Evolutionary conservation across 2,329 filamentous ascomycete genomes (phyloP).

Genomic region (Paraconiothyrium sp.): DNA sequence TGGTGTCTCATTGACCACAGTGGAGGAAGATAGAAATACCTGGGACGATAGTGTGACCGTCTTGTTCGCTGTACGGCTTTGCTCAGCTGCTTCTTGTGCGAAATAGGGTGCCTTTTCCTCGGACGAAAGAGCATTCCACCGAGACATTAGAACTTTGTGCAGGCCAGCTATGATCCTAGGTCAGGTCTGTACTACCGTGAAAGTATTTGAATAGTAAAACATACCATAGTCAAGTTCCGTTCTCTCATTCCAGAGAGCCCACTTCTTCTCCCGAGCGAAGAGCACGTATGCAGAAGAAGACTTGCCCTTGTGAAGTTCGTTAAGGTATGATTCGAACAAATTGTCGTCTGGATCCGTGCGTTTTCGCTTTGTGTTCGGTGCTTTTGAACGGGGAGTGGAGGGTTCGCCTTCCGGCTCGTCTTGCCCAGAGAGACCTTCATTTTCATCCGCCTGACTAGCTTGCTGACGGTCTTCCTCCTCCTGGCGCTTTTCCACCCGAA

Average conservation of each 20-base stretch:
- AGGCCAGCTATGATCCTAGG: slow-evolving; percentile 25
- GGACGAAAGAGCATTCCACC: slow-evolving; percentile 31
- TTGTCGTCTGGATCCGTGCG: slow-evolving; percentile 19
- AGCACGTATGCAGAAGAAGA: slow-evolving; percentile 28
- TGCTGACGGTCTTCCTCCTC: not conserved
- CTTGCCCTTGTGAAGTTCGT: slow-evolving; percentile 20
- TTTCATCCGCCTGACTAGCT: slow-evolving; percentile 17
- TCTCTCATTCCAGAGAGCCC: slow-evolving; percentile 23
- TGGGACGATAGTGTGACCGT: slow-evolving; percentile 8
- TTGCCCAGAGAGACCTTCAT: slow-evolving; percentile 2
- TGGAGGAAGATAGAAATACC: slow-evolving; percentile 32
- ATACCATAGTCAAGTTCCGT: slow-evolving; percentile 28
- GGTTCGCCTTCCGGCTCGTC: not conserved
- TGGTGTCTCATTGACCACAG: slow-evolving; percentile 36
- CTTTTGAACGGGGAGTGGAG: not conserved
- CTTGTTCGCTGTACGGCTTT: slow-evolving; percentile 16
- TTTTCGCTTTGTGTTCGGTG: slow-evolving; percentile 7
- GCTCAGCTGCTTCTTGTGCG: slow-evolving; percentile 23
- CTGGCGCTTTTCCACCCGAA: slow-evolving; percentile 26
- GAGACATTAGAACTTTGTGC: slow-evolving; percentile 24
- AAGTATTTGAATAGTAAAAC: not conserved
- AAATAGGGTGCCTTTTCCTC: slow-evolving; percentile 32
- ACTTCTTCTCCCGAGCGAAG: slow-evolving; percentile 28
- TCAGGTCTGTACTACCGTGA: not conserved
- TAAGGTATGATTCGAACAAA: slow-evolving; percentile 25